These are phyloP conservation scores for Kappamyces sp. DNA, from an alignment of 192 early-diverging fungal species.

Conservation along the genomic window DNA sequence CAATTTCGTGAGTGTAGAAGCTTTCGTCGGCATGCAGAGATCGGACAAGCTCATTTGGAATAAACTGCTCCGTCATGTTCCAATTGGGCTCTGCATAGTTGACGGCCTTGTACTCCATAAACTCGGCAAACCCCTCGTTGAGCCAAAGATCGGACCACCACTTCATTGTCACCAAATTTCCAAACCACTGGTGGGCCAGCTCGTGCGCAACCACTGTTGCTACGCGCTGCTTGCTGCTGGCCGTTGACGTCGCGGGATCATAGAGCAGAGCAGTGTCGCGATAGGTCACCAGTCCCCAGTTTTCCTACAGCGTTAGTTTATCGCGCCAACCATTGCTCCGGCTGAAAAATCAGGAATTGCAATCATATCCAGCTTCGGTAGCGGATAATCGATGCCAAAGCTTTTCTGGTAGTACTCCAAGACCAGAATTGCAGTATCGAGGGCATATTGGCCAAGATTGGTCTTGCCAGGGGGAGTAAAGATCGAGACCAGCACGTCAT, in stretches of 20 bases:
- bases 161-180: conserved; percentile 36
- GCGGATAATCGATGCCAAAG: conserved; percentile 26
- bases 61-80: conserved; percentile 23
- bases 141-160: conserved; percentile 41
- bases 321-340: conserved; percentile 40
- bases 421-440: conserved; percentile 20
- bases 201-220: conserved; percentile 33
- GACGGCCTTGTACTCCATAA: conserved; percentile 22
- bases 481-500: conserved; percentile 31
- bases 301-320: conserved; percentile 24
- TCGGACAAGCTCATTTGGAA: conserved; percentile 20
- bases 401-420: conserved; percentile 21
- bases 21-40: conserved; percentile 31
- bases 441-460: conserved; percentile 21
- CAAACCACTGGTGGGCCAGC: conserved; percentile 37
- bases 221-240: conserved; percentile 22
- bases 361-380: conserved; percentile 46
- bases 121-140: conserved; percentile 43
- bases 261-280: conserved; percentile 18
- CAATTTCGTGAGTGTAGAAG: conserved; percentile 32
- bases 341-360: conserved; percentile 58
- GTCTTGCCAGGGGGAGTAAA: conserved; percentile 37
- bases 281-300: conserved; percentile 43
- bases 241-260: conserved; percentile 4
- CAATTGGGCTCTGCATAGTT: conserved; percentile 16